A percentile compares a stretch with the other conserved stretches of the same genome.
phyloP scores from a whole-genome alignment of 2,329 filamentous ascomycete species.

The Tolypocladium guangdongense region DNA sequence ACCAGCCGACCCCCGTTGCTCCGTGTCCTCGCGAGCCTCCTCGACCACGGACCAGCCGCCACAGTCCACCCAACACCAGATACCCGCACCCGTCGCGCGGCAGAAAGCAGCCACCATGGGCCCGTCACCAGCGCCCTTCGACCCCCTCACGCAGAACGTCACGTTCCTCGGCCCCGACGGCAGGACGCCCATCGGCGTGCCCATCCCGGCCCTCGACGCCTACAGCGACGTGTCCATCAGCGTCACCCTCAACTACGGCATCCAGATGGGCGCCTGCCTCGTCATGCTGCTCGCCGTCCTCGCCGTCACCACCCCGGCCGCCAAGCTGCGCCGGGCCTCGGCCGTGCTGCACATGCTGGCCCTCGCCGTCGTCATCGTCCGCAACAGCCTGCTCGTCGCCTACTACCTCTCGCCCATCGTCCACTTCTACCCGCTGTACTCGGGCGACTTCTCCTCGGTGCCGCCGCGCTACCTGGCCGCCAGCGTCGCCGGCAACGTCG shows the following conservation, averaged over 20 bases:
- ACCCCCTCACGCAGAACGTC: conserved; percentile 25
- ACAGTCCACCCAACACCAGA: background rate
- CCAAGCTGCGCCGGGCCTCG: conserved; percentile 53
- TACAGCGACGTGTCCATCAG: conserved; percentile 20
- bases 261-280: conserved; percentile 58
- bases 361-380: conserved; percentile 49
- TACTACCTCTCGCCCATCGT: conserved; percentile 52
- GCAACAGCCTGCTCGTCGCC: conserved; percentile 43
- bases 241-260: conserved; percentile 51
- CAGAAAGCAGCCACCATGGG: conserved; percentile 7
- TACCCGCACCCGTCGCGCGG: too few relatives aligned
- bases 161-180: conserved; percentile 22
- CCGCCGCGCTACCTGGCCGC: conserved; percentile 21
- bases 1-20: background rate
- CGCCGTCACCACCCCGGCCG: conserved; percentile 47
- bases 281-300: conserved; percentile 56
- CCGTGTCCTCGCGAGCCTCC: background rate
- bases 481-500: conserved; percentile 27
- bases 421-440: conserved; percentile 49
- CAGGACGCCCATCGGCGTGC: conserved; percentile 17
- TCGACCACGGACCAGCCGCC: background rate
- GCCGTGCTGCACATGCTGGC: conserved; percentile 55
- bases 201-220: conserved; percentile 21
- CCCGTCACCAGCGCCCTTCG: conserved; percentile 10
- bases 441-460: conserved; percentile 42